Evolutionary conservation across 1,284 basidiomycete genomes (phyloP), one percentile per base, ranked within the genome.

Genomic region (Ganoderma leucocontextum): DNA sequence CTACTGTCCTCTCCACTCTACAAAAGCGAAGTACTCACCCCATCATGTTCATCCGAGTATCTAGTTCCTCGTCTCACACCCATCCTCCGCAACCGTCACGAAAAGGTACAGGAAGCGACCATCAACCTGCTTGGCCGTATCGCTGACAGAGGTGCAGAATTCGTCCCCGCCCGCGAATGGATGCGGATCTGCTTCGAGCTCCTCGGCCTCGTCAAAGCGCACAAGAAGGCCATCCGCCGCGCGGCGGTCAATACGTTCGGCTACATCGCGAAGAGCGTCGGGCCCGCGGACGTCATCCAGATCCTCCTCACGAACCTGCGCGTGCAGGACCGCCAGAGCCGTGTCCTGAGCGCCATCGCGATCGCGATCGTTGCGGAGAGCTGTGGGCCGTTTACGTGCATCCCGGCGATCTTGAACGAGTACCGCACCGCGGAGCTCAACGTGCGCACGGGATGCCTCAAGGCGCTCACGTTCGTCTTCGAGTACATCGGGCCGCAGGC

Each of bases 161-260:
- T 96, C 71, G 97, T 99, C 0, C 96, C 96, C 35, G 97, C 98
- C 29, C 91, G 97, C 78, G 98, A 99, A 82, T 99, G 97, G 97
- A 99, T 99, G 98, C 93, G 98, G 77, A 99, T 99, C 80, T 99
- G 98, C 80, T 99, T 99, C 81, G 98, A 99, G 81, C 84, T 99
- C 49, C 88, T 99, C 61, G 97, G 99, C 78, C 85, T 99, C 57
- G 87, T 99, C 76, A 99, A 99, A 80, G 98, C 98, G 8, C 97
- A 99, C 84, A 99, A 99, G 85, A 98, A 98, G 83, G 96, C 95
- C 39, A 99, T 99, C 77, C 93, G 98, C 67, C 94, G 97, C 80
- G 98, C 98, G 0, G 97, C 97, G 19, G 97, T 99, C 82, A 99
- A 99, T 85, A 98, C 97, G 2, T 99, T 99, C 75, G 98, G 98